Percentiles rank a stretch among this genome's conserved stretches.
Conservation (phyloP, 1,284 basidiomycete species). For the Boletus smithii region DNA sequence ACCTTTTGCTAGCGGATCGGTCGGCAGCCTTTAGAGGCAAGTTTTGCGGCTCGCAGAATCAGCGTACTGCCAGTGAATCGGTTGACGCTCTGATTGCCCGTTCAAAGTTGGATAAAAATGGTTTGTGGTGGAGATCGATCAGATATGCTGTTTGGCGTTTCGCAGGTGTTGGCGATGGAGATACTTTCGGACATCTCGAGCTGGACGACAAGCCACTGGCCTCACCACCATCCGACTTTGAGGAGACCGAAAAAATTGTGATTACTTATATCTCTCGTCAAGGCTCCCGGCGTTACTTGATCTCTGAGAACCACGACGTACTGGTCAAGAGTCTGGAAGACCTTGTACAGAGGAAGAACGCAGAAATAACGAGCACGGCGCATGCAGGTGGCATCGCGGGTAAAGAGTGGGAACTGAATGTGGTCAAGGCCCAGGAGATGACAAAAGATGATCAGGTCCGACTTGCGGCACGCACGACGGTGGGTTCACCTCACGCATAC, state of each 20-base stretch:
- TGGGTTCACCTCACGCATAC: conserved; percentile 30
- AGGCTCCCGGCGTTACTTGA: conserved; percentile 51
- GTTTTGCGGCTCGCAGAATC: conserved; percentile 57
- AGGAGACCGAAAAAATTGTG: conserved; percentile 45
- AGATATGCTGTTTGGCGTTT: conserved; percentile 60
- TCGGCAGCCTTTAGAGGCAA: conserved; percentile 69
- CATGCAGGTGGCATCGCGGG: conserved; percentile 13
- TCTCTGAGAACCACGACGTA: conserved; percentile 54
- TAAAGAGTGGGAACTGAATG: conserved; percentile 57
- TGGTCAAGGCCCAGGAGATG: conserved; percentile 64
- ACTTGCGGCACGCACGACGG: conserved; percentile 62
- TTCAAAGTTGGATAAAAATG: conserved; percentile 31
- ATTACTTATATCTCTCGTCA: conserved; percentile 79
- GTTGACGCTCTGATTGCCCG: conserved; percentile 36
- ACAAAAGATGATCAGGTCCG: conserved; percentile 70
- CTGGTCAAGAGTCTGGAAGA: conserved; percentile 57
- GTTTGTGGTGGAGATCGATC: conserved; percentile 70
- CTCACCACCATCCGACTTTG: conserved; percentile 20
- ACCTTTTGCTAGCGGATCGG: conserved; percentile 65
- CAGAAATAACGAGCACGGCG: conserved; percentile 4
- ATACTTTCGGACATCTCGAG: not conserved
- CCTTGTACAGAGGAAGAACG: conserved; percentile 47
- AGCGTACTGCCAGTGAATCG: conserved; percentile 67
- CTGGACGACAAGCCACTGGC: not conserved
- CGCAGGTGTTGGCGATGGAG: conserved; percentile 44